These are phyloP conservation scores for Fonsecaea pedrosoi DNA, from an alignment of 2,329 filamentous ascomycete genomes.

Conservation along the genomic window DNA sequence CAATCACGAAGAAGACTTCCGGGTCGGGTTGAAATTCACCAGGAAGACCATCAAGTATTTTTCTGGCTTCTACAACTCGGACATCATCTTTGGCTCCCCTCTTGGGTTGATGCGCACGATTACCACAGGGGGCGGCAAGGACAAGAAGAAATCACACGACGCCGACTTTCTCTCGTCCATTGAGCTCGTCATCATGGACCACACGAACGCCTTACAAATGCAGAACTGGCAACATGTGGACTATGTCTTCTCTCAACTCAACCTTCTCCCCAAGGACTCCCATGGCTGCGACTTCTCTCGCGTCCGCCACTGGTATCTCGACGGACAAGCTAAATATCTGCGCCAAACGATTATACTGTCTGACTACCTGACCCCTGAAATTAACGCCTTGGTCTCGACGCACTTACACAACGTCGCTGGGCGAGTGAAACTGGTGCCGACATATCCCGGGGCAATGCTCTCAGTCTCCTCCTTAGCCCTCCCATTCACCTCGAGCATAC, in stretches of 20 bases:
- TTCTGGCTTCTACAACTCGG: constrained; percentile 92
- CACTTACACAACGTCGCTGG: constrained; percentile 83
- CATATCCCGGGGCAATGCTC: constrained; percentile 75
- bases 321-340: constrained; percentile 78
- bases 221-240: constrained; percentile 98
- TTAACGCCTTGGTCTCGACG: constrained; percentile 77
- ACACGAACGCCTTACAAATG: constrained; percentile 92
- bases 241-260: constrained; percentile 88
- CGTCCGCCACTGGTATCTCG: constrained; percentile 90
- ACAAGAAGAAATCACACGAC: constrained; percentile 70
- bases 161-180: constrained; percentile 90
- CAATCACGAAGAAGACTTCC: constrained; percentile 97
- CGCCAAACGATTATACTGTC: constrained; percentile 85
- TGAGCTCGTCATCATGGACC: constrained; percentile 87
- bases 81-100: constrained; percentile 90
- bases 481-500: constrained; percentile 59
- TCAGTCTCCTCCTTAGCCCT: constrained; percentile 61
- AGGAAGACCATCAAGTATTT: constrained; percentile 95
- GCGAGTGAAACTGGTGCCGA: constrained; percentile 73
- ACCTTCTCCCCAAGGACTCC: constrained; percentile 84
- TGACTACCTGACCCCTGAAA: constrained; percentile 85
- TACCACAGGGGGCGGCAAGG: constrained; percentile 61
- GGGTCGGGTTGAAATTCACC: constrained; percentile 94
- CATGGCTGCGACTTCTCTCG: constrained; percentile 94
- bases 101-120: constrained; percentile 90